Percentiles rank a stretch among this genome's conserved stretches.
Conservation (phyloP, 169 alveolate genomes). For the Eimeria sp. region DNA sequence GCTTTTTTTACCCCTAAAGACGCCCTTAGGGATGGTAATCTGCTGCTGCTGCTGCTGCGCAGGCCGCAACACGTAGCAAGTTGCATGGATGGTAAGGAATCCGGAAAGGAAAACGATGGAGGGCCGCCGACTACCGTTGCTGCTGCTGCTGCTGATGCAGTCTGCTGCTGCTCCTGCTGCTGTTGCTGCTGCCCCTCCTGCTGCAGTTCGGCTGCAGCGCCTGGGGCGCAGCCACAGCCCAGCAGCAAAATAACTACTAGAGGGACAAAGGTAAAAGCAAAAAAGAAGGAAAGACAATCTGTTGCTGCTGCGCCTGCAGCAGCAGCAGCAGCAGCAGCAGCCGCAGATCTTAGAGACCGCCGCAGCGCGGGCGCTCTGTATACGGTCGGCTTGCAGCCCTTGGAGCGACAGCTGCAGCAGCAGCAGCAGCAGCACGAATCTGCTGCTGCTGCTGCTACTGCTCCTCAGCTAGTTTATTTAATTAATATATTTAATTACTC, state of each 20-base stretch:
- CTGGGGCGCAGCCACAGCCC: constrained; percentile 29
- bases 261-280: background rate
- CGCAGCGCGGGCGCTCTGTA: background rate
- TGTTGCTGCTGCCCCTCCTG: constrained; percentile 18
- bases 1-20: background rate
- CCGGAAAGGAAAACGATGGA: background rate
- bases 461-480: background rate
- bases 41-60: constrained; percentile 56
- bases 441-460: constrained; percentile 5
- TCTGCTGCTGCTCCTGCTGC: constrained; percentile 12
- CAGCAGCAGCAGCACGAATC: constrained; percentile 5
- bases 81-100: background rate
- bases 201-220: constrained; percentile 54
- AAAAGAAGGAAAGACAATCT: background rate
- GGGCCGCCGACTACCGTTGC: constrained; percentile 45
- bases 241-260: constrained; percentile 7
- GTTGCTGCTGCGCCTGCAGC: background rate
- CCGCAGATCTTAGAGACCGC: background rate
- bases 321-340: constrained; percentile 13
- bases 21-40: constrained; percentile 1
- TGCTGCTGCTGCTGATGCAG: background rate
- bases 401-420: constrained; percentile 26
- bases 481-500: background rate
- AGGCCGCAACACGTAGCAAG: background rate
- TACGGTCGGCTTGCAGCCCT: background rate